A percentile compares a stretch with the other conserved stretches of the same genome.
Conservation (phyloP, 768 basidiomycete species). For the Tulasnella sp. region DNA sequence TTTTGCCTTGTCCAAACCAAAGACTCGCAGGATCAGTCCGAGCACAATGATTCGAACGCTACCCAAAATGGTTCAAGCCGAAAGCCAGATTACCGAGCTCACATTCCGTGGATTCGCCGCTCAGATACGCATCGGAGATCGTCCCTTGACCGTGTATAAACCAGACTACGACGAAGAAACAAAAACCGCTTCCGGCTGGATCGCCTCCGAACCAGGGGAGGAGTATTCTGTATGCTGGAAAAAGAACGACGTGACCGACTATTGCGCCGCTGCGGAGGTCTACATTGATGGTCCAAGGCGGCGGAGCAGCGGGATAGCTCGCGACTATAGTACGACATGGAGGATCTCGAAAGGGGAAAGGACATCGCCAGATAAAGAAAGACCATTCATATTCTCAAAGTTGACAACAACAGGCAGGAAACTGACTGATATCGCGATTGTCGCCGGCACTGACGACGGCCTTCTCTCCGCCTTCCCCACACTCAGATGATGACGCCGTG, state of each 20-base stretch:
- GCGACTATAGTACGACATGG: background rate
- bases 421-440: too few species aligned
- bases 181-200: background rate
- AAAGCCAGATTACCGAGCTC: background rate
- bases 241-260: background rate
- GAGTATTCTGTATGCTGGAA: background rate
- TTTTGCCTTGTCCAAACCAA: too few species aligned
- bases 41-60: too few species aligned
- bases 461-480: background rate
- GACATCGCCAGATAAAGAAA: background rate
- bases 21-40: too few species aligned
- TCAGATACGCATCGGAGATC: background rate
- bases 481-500: background rate
- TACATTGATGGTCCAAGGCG: background rate
- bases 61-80: background rate
- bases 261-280: background rate
- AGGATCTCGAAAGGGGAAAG: background rate
- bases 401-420: background rate
- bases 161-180: background rate
- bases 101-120: background rate
- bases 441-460: too few species aligned
- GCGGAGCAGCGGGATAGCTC: background rate
- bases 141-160: background rate
- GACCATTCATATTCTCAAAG: background rate
- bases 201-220: background rate